Conservation (phyloP, 345 rosid species). For the Rhodamnia rubescens region DNA sequence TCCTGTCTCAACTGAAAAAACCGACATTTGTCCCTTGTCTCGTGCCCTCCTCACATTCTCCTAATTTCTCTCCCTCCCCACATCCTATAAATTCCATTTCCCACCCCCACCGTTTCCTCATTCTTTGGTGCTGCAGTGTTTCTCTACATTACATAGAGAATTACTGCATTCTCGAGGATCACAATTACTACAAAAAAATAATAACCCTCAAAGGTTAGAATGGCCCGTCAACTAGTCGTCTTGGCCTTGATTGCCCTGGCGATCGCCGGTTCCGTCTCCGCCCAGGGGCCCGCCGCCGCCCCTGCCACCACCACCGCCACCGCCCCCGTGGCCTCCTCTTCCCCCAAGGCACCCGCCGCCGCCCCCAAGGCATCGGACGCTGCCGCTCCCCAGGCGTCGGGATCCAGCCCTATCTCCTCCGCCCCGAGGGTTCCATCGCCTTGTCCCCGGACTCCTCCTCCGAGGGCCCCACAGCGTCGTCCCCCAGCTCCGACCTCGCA, state of each 20-base stretch:
- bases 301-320: neutral
- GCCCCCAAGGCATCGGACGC: neutral
- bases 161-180: neutral
- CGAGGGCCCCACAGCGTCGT: neutral
- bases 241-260: slow-evolving; percentile 2
- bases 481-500: neutral
- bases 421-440: neutral
- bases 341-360: neutral
- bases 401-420: neutral
- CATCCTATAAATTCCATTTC: neutral
- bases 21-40: neutral
- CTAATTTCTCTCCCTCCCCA: neutral
- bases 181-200: neutral
- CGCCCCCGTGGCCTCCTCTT: neutral
- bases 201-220: neutral
- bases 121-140: slow-evolving; percentile 1
- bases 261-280: neutral
- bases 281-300: neutral
- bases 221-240: slow-evolving; percentile 3
- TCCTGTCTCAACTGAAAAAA: neutral
- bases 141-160: slow-evolving; percentile 4
- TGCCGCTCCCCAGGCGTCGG: neutral
- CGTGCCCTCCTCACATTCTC: neutral
- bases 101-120: neutral
- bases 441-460: neutral